Conservation (phyloP, 805 yeast genomes). For the Pichia eremophila region DNA sequence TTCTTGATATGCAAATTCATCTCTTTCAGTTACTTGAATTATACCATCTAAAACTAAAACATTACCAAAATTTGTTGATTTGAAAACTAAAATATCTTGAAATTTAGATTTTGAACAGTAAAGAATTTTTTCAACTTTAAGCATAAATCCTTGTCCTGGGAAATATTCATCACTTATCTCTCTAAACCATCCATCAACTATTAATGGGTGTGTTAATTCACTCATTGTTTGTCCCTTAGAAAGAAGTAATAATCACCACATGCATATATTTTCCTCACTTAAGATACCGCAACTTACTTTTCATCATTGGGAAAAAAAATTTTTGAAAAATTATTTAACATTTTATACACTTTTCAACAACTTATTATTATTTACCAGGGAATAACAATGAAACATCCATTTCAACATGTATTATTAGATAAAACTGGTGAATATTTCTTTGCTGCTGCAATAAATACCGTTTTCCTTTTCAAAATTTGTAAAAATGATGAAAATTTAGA, state of each 20-base stretch:
- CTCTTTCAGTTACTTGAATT: conserved; percentile 84
- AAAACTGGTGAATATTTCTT: conserved; percentile 39
- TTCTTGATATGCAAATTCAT: conserved; percentile 91
- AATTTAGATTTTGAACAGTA: conserved; percentile 58
- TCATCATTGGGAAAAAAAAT: too few species aligned
- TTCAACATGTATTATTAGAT: conserved; percentile 46
- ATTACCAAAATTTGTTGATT: conserved; percentile 70
- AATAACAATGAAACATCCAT: conserved; percentile 55
- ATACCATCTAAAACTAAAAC: conserved; percentile 86
- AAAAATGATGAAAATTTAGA: too few species aligned
- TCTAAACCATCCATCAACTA: conserved; percentile 71
- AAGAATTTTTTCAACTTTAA: conserved; percentile 56
- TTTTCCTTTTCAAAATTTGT: conserved; percentile 38
- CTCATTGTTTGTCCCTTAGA: too few species aligned
- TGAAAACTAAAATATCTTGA: conserved; percentile 77
- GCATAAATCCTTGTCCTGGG: conserved; percentile 80
- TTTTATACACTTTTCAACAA: too few species aligned
- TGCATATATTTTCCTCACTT: too few species aligned
- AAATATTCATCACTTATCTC: conserved; percentile 63
- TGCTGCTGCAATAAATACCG: conserved; percentile 47
- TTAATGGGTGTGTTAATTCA: conserved; percentile 34
- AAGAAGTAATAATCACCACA: too few species aligned
- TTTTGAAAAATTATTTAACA: too few species aligned
- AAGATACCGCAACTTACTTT: too few species aligned
- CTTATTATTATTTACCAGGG: not conserved